These are phyloP conservation scores for Hyparrhenia diplandra DNA, from an alignment of 176 grass and related monocot species.

Conservation along the genomic window DNA sequence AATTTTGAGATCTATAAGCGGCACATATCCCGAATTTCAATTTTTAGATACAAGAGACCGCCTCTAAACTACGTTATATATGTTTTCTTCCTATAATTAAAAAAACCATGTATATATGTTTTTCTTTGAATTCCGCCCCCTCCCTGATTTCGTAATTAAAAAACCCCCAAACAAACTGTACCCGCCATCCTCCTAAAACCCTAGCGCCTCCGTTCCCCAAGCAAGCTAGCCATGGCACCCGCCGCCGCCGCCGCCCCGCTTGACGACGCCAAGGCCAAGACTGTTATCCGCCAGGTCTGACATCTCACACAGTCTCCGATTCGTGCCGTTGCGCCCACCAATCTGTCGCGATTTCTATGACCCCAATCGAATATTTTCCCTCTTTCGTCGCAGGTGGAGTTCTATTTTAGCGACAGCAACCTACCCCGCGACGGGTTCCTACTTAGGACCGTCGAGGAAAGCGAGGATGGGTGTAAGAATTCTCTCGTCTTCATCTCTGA, in stretches of 20 bases:
- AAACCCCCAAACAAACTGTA: neutral
- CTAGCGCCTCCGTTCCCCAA: slow-evolving; percentile 32
- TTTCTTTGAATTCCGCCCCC: neutral
- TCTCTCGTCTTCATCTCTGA: neutral
- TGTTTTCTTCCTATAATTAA: too few species aligned
- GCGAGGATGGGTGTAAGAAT: slow-evolving; percentile 72
- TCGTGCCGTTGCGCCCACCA: neutral
- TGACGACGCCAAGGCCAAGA: slow-evolving; percentile 57
- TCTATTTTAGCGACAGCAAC: slow-evolving; percentile 97
- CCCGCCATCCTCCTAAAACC: slow-evolving; percentile 41
- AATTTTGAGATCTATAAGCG: too few species aligned
- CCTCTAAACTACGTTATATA: too few species aligned
- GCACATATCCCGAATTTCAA: too few species aligned
- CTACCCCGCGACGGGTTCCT: slow-evolving; percentile 77
- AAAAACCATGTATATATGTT: too few species aligned
- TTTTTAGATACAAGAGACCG: too few species aligned
- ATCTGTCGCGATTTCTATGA: neutral
- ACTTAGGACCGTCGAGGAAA: slow-evolving; percentile 56
- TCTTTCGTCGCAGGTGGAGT: slow-evolving; percentile 58
- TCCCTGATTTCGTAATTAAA: neutral
- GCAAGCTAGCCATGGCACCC: slow-evolving; percentile 36
- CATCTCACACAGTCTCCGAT: neutral
- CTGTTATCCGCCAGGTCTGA: slow-evolving; percentile 68
- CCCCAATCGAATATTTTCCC: neutral
- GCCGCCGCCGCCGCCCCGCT: slow-evolving; percentile 27